Conservation (phyloP, 768 basidiomycete species). For the Rhodotorula graminis region DNA sequence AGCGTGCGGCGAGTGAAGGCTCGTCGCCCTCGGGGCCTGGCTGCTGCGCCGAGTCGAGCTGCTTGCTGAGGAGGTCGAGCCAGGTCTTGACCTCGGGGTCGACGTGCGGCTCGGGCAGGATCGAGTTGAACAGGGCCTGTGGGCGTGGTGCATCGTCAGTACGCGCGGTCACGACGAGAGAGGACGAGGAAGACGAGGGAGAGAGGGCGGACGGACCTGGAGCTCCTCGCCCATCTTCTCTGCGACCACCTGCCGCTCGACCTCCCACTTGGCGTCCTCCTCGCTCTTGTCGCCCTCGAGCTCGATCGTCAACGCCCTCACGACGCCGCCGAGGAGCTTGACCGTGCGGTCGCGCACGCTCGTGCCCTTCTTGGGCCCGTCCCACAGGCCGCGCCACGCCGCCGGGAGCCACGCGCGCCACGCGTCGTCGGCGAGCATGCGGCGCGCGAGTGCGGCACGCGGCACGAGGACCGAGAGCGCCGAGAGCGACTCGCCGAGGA, state of each 20-base stretch:
- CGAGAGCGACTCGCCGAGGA: constrained; percentile 17
- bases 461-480: constrained; percentile 12
- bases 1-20: too few relatives aligned
- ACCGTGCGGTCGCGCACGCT: constrained; percentile 6
- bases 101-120: neutral
- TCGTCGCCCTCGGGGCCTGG: neutral
- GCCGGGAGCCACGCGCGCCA: constrained; percentile 12
- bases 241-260: neutral
- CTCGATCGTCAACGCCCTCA: constrained; percentile 5
- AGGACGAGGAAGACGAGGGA: neutral
- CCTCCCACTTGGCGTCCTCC: constrained; percentile 6
- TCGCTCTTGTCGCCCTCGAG: neutral
- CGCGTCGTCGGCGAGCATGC: neutral
- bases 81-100: neutral
- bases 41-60: neutral
- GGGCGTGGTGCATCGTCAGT: neutral
- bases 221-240: constrained; percentile 1
- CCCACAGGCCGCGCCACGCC: constrained; percentile 26
- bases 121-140: neutral
- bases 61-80: neutral
- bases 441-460: neutral
- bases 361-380: constrained; percentile 24
- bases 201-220: constrained; percentile 14
- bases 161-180: neutral
- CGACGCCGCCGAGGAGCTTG: constrained; percentile 9